phyloP scores from a whole-genome alignment of 2,329 filamentous ascomycete genomes.

The Claviceps digitariae region DNA sequence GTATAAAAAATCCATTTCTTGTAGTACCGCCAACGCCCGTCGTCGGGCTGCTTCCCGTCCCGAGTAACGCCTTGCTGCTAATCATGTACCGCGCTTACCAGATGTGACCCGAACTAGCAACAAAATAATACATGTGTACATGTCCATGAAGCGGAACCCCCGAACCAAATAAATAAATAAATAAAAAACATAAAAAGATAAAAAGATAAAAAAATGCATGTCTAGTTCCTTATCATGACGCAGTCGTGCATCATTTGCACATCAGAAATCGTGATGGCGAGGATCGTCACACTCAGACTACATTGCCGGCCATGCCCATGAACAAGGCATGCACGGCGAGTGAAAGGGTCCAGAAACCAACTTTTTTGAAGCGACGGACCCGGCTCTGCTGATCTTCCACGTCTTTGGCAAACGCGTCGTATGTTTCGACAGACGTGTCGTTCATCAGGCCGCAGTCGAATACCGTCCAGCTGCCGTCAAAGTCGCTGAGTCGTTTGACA shows the following conservation, averaged over 20 bases:
- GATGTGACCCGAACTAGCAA: not conserved
- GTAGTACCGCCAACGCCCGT: not conserved
- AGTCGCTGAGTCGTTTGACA: conserved; percentile 77
- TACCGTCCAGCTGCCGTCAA: conserved; percentile 89
- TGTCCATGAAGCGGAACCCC: not conserved
- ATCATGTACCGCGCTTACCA: not conserved
- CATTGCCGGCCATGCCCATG: conserved; percentile 82
- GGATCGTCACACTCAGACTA: conserved; percentile 27
- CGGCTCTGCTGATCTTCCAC: conserved; percentile 81
- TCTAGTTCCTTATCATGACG: not conserved
- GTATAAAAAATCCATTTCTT: not conserved
- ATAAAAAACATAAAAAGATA: too few relatives aligned
- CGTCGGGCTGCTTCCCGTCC: not conserved
- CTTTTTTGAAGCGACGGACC: conserved; percentile 80
- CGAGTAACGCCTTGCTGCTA: not conserved
- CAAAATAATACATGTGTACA: not conserved
- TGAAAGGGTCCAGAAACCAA: conserved; percentile 90
- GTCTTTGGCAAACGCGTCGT: conserved; percentile 84
- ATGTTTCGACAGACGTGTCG: conserved; percentile 84
- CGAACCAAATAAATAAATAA: too few relatives aligned
- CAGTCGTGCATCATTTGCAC: not conserved
- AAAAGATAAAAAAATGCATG: not conserved
- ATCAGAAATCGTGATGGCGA: not conserved
- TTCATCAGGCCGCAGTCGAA: conserved; percentile 92
- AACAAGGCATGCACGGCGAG: conserved; percentile 87